Percentiles rank a stretch among this genome's conserved stretches.
Evolutionary conservation across 176 grass and related monocot species (phyloP).

Genomic region (Paspalum notatum): DNA sequence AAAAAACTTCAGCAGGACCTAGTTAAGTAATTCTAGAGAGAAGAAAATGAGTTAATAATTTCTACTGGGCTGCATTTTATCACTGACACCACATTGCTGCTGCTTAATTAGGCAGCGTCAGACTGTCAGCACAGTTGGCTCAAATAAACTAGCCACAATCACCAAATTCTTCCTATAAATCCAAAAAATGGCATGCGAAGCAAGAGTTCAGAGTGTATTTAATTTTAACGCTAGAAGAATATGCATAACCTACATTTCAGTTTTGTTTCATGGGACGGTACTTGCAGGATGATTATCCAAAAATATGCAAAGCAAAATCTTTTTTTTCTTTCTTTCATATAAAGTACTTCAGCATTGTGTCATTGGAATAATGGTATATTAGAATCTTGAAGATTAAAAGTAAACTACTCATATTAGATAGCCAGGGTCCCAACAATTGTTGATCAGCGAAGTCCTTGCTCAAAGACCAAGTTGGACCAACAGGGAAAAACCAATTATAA

Average conservation of each 20-base stretch:
- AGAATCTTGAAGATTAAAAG: not conserved
- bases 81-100: not conserved
- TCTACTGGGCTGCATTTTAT: not conserved
- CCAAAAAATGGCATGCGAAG: not conserved
- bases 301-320: not conserved
- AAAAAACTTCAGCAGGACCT: not conserved
- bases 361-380: not conserved
- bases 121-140: not conserved
- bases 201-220: not conserved
- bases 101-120: not conserved
- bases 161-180: not conserved
- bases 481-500: not conserved
- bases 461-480: not conserved
- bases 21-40: not conserved
- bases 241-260: not conserved
- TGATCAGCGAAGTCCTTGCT: not conserved
- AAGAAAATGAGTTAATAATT: not conserved
- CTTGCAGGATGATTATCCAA: not conserved
- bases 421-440: not conserved
- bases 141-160: not conserved
- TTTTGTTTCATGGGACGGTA: not conserved
- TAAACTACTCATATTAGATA: slow-evolving; percentile 22
- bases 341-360: not conserved
- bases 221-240: not conserved
- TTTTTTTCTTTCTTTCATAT: slow-evolving; percentile 1